Base-by-base conservation (phyloP, 306 rosid species). In the Sphenostylis stenocarpa region DNA sequence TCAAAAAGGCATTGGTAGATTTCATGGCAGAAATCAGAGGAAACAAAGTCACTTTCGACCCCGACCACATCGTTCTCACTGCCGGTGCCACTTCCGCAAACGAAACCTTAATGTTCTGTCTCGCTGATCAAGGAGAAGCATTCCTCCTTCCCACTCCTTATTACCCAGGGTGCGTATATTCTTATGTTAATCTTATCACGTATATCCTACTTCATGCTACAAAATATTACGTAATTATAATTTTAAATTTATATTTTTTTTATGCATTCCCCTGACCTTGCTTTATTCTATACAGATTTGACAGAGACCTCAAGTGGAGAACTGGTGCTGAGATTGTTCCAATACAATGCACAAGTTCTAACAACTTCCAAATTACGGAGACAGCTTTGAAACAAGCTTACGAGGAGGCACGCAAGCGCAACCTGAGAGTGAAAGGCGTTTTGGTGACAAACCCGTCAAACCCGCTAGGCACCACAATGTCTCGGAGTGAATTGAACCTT, bases 81-180 rank as follows among this genome's bases (percentile, higher is more conserved):
- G 97, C 97, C 4, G 97, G 97, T 11, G 73, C 97, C 31, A 92
- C 97, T 4, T 92, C 97, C 0, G 97, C 97, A 9, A 92, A 92
- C 28, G 97, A 92, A 75, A 88, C 96, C 10, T 88, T 92, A 67
- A 88, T 88, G 73, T 92, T 92, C 77, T 90, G 97, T 84, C 92
- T 92, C 3, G 97, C 88, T 0, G 88, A 87, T 11, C 53, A 77
- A 57, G 91, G 97, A 48, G 97, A 92, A 0, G 93, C 97, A 53
- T 76, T 92, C 43, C 97, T 92, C 64, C 87, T 92, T 21, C 97
- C 97, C 19, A 90, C 96, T 15, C 97, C 97, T 24, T 92, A 92
- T 52, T 92, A 92, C 72, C 93, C 97, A 5, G 97, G 96, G 96
- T 90, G 31, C 26, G 83, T 78, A 56, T 41, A 3, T 3, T 41